Evolutionary conservation across 257 asterid genomes (phyloP), one percentile per base, ranked within the genome.

Genomic region (Misopates orontium): DNA sequence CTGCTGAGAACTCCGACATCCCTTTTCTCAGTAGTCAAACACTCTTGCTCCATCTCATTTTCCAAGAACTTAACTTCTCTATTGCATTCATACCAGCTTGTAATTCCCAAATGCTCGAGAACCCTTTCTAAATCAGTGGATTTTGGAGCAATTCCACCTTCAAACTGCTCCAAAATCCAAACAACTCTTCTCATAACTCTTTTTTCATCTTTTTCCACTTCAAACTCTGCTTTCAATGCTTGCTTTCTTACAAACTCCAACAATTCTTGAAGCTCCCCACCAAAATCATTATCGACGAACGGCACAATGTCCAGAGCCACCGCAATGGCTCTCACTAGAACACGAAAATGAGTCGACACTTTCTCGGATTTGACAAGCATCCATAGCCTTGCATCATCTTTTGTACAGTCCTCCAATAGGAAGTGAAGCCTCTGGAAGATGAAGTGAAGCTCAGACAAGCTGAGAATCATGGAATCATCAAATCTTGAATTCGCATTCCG

Each of bases 391-490:
- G 94, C 73, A 47, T 83, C 93, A 4, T 71, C 84, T 68, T 89
- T 75, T 0, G 81, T 20, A 45, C 97, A 89, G 66, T 92, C 97
- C 14, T 92, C 82, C 41, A 92, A 52, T 56, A 89, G 74, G 80
- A 77, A 85, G 19, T 59, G 81, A 68, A 85, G 63, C 77, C 82
- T 87, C 57, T 93, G 98, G 80, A 93, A 82, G 84, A 77, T 64
- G 71, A 83, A 84, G 62, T 93, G 96, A 55, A 92, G 85, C 67
- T 89, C 98, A 2, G 97, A 85, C 42, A 92, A 70, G 86, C 82
- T 68, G 23, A 80, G 59, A 1, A 44, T 0, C 20, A 68, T 22
- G 25, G 90, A 68, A 45, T 54, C 40, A 8, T 67, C 74, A 23
- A 22, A 23, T 10, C 41, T 60, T 10, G 82, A 20, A 57, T 16